Evolutionary conservation across 441 rosid species (phyloP).

Genomic region (Bruguiera hainesii): DNA sequence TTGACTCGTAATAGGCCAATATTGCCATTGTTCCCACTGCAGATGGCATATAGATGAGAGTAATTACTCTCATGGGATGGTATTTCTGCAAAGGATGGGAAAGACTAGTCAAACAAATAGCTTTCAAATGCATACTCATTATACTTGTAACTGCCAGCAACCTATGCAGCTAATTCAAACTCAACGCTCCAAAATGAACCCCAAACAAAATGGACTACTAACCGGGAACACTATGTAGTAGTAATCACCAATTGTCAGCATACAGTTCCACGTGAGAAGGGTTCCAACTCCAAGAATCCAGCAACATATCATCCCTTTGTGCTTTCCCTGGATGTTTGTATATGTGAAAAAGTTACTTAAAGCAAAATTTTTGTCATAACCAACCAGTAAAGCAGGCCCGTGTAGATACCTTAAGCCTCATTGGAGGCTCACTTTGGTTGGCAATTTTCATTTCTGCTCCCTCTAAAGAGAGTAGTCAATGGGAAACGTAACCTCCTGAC

Average conservation of each 20-base stretch:
- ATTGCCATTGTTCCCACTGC: slow-evolving; percentile 51
- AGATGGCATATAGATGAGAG: slow-evolving; percentile 75
- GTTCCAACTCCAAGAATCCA: slow-evolving; percentile 77
- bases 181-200: background rate
- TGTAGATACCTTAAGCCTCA: slow-evolving; percentile 49
- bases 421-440: slow-evolving; percentile 28
- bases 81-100: slow-evolving; percentile 36
- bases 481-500: no score
- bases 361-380: slow-evolving; percentile 1
- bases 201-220: background rate
- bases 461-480: no score
- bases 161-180: no score
- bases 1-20: slow-evolving; percentile 55
- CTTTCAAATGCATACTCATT: no score
- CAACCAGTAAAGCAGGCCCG: background rate
- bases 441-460: slow-evolving; percentile 22
- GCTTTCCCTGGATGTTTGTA: slow-evolving; percentile 46
- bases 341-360: no score
- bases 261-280: slow-evolving; percentile 74
- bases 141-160: no score
- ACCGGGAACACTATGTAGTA: slow-evolving; percentile 58
- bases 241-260: slow-evolving; percentile 80
- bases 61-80: slow-evolving; percentile 82
- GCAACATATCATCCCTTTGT: slow-evolving; percentile 45
- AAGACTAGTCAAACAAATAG: background rate